Conservation (phyloP, 257 asterid species). For the Plantago major region DNA sequence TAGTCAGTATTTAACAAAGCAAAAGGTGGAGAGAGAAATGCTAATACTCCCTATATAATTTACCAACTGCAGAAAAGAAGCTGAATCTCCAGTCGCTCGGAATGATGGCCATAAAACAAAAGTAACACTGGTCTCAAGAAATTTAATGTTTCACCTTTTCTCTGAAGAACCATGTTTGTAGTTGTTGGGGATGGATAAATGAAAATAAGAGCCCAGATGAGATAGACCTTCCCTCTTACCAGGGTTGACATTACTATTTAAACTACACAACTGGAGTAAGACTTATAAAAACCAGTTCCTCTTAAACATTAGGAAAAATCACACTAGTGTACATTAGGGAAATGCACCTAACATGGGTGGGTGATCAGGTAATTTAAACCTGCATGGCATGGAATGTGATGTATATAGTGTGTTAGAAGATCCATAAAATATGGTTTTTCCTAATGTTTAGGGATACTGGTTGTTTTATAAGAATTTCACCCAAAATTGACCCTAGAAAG, state of each 20-base stretch:
- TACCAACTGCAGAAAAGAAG: conserved; percentile 68
- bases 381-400: no score
- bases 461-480: no score
- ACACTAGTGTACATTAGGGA: no score
- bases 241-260: conserved; percentile 16
- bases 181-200: conserved; percentile 29
- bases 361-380: no score
- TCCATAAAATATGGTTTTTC: no score
- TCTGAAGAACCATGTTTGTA: conserved; percentile 39
- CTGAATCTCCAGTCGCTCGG: conserved; percentile 57
- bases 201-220: conserved; percentile 20
- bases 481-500: no score
- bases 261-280: no score
- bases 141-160: conserved; percentile 40
- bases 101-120: conserved; percentile 55
- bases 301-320: no score
- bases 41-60: conserved; percentile 55
- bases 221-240: conserved; percentile 34
- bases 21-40: conserved; percentile 54
- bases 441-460: no score
- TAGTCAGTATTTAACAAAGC: conserved; percentile 39
- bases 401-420: no score
- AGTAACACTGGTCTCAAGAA: conserved; percentile 36
- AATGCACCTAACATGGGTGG: no score
- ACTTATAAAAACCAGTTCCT: no score